phyloP scores from a whole-genome alignment of 371 early-diverging fungal species.

The Mortierella sp. region DNA sequence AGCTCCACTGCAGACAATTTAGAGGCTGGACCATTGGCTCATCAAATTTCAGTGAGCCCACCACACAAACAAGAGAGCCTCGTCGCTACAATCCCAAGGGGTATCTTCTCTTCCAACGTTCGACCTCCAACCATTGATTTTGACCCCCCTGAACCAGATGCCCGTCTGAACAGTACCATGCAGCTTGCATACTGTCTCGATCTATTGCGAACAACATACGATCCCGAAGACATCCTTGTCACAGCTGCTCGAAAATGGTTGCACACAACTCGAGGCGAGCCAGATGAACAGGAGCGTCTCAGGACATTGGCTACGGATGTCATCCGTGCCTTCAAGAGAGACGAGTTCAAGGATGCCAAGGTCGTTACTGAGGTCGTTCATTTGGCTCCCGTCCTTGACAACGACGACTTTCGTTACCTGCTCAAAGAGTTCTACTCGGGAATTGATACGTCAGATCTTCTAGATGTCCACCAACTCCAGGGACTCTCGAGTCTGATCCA shows the following conservation, averaged over 20 bases:
- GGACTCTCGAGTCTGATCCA: too few relatives aligned
- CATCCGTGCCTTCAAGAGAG: too few relatives aligned
- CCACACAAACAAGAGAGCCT: not conserved
- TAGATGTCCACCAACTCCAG: too few relatives aligned
- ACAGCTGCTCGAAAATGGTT: not conserved
- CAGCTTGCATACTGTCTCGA: slow-evolving; percentile 3
- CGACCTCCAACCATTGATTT: not conserved
- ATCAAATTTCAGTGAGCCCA: too few relatives aligned
- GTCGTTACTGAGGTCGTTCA: too few relatives aligned
- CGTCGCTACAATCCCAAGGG: not conserved
- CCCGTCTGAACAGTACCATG: not conserved
- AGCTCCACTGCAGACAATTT: too few relatives aligned
- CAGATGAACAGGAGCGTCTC: not conserved
- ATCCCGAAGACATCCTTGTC: not conserved
- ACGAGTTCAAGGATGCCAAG: too few relatives aligned
- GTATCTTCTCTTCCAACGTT: not conserved
- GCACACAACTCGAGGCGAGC: not conserved
- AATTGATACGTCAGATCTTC: too few relatives aligned
- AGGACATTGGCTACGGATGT: not conserved
- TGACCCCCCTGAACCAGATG: not conserved
- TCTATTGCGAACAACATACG: not conserved
- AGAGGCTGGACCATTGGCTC: too few relatives aligned
- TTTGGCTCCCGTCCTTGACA: too few relatives aligned
- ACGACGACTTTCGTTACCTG: too few relatives aligned
- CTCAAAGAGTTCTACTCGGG: too few relatives aligned